Conservation (phyloP, 1,139 yeast genomes). For the Suhomyces chickasaworum region DNA sequence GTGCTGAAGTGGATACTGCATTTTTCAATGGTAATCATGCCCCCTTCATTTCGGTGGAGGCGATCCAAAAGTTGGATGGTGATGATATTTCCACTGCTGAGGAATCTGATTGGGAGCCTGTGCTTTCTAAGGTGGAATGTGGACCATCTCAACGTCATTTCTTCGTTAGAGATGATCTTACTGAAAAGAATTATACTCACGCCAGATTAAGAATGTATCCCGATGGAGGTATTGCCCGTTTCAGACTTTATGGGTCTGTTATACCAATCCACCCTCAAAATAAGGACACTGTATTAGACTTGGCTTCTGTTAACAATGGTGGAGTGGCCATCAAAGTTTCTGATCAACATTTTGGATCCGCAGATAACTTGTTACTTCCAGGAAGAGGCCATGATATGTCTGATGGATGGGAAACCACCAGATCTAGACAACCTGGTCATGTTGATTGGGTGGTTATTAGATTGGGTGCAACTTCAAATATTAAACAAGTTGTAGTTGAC, state of each 20-base stretch:
- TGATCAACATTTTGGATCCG: conserved; percentile 92
- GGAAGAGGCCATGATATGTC: conserved; percentile 97
- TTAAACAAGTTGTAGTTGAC: conserved; percentile 69
- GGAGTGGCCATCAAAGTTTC: conserved; percentile 83
- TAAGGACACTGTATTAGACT: conserved; percentile 54
- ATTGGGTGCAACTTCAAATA: conserved; percentile 64
- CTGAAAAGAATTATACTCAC: conserved; percentile 69
- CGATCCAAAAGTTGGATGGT: conserved; percentile 35
- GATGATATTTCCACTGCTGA: conserved; percentile 28
- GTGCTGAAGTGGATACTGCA: conserved; percentile 89
- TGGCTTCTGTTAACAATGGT: conserved; percentile 83
- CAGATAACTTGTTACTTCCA: conserved; percentile 83
- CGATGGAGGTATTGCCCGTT: conserved; percentile 96
- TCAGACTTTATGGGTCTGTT: conserved; percentile 83
- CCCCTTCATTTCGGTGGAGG: conserved; percentile 85
- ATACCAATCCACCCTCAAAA: conserved; percentile 62
- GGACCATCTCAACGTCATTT: conserved; percentile 89
- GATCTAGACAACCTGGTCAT: conserved; percentile 82
- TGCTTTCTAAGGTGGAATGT: conserved; percentile 73
- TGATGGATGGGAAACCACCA: conserved; percentile 97
- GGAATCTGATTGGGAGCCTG: conserved; percentile 61
- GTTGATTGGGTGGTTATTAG: conserved; percentile 87
- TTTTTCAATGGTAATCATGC: conserved; percentile 95
- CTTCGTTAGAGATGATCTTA: conserved; percentile 61
- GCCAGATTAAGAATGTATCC: conserved; percentile 89